Conservation (phyloP, 768 basidiomycete genomes). For the Tricholoma flavovirens region DNA sequence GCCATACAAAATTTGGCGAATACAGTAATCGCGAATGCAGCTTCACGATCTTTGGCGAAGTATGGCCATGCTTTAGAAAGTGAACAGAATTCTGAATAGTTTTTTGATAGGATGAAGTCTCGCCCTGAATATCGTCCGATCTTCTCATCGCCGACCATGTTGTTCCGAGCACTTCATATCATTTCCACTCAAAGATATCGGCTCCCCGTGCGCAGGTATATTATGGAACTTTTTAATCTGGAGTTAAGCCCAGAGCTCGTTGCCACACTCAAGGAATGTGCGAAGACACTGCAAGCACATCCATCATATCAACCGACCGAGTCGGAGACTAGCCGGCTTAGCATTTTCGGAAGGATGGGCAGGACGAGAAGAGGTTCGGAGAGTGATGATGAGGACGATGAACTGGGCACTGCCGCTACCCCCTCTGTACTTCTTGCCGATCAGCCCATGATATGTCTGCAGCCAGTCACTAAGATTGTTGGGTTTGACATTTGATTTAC, state of each 20-base stretch:
- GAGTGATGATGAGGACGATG: constrained; percentile 55
- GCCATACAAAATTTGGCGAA: constrained; percentile 93
- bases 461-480: constrained; percentile 52
- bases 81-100: constrained; percentile 1
- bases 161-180: constrained; percentile 80
- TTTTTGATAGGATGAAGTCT: constrained; percentile 60
- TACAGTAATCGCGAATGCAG: constrained; percentile 91
- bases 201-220: constrained; percentile 86
- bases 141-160: constrained; percentile 74
- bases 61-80: constrained; percentile 27
- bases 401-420: constrained; percentile 38
- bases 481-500: constrained; percentile 44
- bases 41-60: constrained; percentile 86
- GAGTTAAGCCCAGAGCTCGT: constrained; percentile 64
- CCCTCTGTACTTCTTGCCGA: constrained; percentile 29
- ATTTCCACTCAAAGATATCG: constrained; percentile 89
- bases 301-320: constrained; percentile 36
- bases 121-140: constrained; percentile 67
- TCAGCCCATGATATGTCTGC: constrained; percentile 50
- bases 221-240: constrained; percentile 88
- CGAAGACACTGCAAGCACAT: constrained; percentile 43
- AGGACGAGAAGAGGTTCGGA: constrained; percentile 48
- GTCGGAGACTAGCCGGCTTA: constrained; percentile 43
- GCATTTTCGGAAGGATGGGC: constrained; percentile 54
- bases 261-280: constrained; percentile 46